Base-by-base conservation (phyloP, 805 yeast species). In the Debaryomyces hansenii region DNA sequence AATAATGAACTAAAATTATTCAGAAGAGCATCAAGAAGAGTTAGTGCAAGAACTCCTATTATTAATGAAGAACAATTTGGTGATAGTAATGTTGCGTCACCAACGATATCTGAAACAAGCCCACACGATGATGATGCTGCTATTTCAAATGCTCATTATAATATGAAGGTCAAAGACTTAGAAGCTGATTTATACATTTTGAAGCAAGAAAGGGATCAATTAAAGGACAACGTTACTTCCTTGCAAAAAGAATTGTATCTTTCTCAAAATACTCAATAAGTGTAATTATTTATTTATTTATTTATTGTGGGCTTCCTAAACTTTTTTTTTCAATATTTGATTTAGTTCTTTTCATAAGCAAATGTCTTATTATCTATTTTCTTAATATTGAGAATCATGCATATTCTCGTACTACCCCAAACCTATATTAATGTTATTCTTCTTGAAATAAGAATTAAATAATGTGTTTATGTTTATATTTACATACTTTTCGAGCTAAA, bases 181-280 rank as follows among this genome's bases (percentile, higher is more conserved):
- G 87, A 88, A 58, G 96, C 96, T 4, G 96, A 89, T 61, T 71
- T 90, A 53, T 85, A 79, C 57, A 86, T 90, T 46, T 77, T 85
- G 53, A 83, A 83, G 57, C 92, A 89, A 66, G 97, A 90, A 66
- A 78, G 95, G 53, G 94, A 90, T 59, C 86, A 84, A 55, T 70
- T 87, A 62, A 84, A 82, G 58, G 85, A 82, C 18, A 83, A 76
- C 48, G 79, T 83, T 12, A 60, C 80, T 28, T 56, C 71, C 0
- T 67, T 85, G 60, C 84, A 85, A 66, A 85, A 85, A 61, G 79
- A 79, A 55, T 64, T 85, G 48, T 64, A 64, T 46, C 51, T 64
- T 27, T 53, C 62, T 11, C 50, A 52, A 37, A 40, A 45, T 14
- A 31, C 7, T 31, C 34, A 31, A 31, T 31, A 36, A 32, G 37